Conservation (phyloP, 139 green algal species). For the Chlorella sp. region DNA sequence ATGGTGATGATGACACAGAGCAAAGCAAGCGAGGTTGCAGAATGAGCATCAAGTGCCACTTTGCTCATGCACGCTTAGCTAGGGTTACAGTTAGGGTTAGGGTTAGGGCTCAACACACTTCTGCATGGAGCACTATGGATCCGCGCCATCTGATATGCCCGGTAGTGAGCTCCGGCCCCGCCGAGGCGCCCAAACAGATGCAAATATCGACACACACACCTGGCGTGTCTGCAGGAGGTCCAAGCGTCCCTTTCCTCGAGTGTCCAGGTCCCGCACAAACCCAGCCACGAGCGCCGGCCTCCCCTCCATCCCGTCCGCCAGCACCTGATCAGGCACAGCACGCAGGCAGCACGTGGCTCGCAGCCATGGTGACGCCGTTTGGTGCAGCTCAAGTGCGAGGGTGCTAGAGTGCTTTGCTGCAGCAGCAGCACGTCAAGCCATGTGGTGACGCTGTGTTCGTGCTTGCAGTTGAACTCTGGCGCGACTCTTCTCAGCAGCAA, state of each 20-base stretch:
- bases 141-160: no score
- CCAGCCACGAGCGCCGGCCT: background rate
- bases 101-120: no score
- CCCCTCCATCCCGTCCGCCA: background rate
- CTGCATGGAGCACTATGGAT: no score
- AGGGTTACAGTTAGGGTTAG: no score
- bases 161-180: no score
- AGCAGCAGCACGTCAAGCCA: background rate
- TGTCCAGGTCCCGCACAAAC: background rate
- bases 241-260: constrained; percentile 14
- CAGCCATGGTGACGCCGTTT: background rate
- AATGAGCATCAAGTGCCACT: no score
- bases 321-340: background rate
- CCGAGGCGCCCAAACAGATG: no score
- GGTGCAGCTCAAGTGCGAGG: background rate
- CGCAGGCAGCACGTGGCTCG: background rate
- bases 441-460: no score
- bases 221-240: constrained; percentile 4
- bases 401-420: background rate
- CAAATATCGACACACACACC: constrained; percentile 11
- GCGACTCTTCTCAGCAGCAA: background rate
- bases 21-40: no score
- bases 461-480: background rate
- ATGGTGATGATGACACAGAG: no score
- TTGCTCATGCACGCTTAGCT: no score